Percentiles rank a stretch among this genome's conserved stretches.
These are phyloP conservation scores for Auricularia heimuer DNA, from an alignment of 768 basidiomycete genomes.

Conservation along the genomic window DNA sequence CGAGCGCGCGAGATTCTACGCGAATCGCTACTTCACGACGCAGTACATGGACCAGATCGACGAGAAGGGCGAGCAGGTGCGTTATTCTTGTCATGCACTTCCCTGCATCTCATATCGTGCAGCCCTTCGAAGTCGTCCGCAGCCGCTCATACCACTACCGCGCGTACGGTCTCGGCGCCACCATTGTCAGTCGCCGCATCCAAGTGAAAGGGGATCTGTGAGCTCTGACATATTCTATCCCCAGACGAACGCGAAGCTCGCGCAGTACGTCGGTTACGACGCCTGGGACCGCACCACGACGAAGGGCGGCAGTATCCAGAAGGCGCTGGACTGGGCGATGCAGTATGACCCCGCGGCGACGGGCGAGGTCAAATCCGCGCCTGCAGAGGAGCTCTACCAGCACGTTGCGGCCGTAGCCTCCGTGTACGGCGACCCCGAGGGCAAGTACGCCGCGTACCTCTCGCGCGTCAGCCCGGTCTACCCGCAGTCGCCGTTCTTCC, in stretches of 20 bases:
- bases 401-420: constrained; percentile 47
- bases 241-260: constrained; percentile 45
- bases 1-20: constrained; percentile 35
- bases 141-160: constrained; percentile 60
- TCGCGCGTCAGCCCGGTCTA: constrained; percentile 26
- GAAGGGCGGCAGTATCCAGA: constrained; percentile 43
- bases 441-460: constrained; percentile 41
- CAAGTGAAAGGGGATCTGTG: neutral
- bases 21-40: constrained; percentile 39
- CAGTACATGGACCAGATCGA: constrained; percentile 46
- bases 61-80: constrained; percentile 37
- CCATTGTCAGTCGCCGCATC: constrained; percentile 36
- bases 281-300: constrained; percentile 38
- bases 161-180: constrained; percentile 55
- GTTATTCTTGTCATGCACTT: neutral
- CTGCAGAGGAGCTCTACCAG: constrained; percentile 38
- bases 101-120: constrained; percentile 10
- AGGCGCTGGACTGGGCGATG: constrained; percentile 52
- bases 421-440: constrained; percentile 51
- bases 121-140: constrained; percentile 53
- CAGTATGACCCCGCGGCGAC: constrained; percentile 10
- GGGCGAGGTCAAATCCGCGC: constrained; percentile 5
- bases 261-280: constrained; percentile 38
- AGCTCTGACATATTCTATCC: no score
- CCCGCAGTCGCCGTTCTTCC: constrained; percentile 35